A percentile compares a stretch with the other conserved stretches of the same genome.
Evolutionary conservation across 345 rosid species (phyloP).

Genomic region (Hibiscus tridactylites): DNA sequence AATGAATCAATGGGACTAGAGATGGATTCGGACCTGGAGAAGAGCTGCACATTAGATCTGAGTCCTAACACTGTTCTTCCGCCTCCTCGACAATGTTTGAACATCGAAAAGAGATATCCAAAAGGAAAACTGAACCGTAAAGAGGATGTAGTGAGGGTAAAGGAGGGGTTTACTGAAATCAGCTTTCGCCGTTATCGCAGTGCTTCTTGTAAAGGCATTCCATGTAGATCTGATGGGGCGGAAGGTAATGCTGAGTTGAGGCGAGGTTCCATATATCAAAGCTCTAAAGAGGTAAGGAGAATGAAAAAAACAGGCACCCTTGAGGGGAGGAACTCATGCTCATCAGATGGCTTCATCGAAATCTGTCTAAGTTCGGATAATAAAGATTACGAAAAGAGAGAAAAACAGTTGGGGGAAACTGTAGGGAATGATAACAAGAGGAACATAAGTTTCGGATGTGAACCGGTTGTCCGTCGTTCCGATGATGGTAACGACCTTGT

Average conservation of each 20-base stretch:
- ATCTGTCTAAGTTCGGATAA: slow-evolving; percentile 31
- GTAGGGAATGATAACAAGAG: slow-evolving; percentile 22
- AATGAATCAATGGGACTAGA: slow-evolving; percentile 44
- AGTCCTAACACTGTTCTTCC: slow-evolving; percentile 80
- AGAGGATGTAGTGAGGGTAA: not conserved
- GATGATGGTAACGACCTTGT: slow-evolving; percentile 36
- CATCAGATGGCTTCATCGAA: slow-evolving; percentile 45
- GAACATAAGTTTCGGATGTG: slow-evolving; percentile 26
- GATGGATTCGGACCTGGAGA: slow-evolving; percentile 38
- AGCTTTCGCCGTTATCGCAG: slow-evolving; percentile 44
- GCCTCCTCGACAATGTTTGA: slow-evolving; percentile 37
- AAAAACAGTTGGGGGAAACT: slow-evolving; percentile 19
- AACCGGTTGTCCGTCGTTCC: slow-evolving; percentile 29
- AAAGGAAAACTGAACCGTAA: slow-evolving; percentile 27
- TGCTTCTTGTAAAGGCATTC: slow-evolving; percentile 47
- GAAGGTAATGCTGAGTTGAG: slow-evolving; percentile 38
- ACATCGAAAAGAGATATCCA: slow-evolving; percentile 33
- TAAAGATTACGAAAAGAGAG: slow-evolving; percentile 23
- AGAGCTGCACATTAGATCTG: slow-evolving; percentile 35
- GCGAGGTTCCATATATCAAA: slow-evolving; percentile 65
- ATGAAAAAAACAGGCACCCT: slow-evolving; percentile 40
- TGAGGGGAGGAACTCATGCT: slow-evolving; percentile 44
- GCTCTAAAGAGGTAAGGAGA: slow-evolving; percentile 46
- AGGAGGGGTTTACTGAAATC: slow-evolving; percentile 56
- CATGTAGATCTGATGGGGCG: slow-evolving; percentile 39